These are phyloP conservation scores for Hemerocallis citrina DNA, from an alignment of 106 monocot species.

Conservation along the genomic window DNA sequence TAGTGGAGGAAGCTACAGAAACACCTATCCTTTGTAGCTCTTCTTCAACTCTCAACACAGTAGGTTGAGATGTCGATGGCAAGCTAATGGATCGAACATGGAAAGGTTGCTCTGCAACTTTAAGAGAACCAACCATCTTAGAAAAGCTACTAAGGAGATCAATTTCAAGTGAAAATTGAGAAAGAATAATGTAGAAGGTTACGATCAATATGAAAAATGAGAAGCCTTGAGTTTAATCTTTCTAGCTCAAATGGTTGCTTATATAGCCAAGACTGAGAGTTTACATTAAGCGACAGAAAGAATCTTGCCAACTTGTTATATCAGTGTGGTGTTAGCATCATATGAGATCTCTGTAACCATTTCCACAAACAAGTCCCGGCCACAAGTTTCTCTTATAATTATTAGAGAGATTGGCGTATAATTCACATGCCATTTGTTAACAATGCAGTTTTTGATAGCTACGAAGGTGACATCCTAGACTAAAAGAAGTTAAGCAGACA, in stretches of 20 bases:
- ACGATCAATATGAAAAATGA: neutral
- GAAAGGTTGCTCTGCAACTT: too few relatives aligned
- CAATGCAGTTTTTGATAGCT: neutral
- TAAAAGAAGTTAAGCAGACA: too few relatives aligned
- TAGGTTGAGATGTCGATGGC: slow-evolving; percentile 26
- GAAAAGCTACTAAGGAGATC: too few relatives aligned
- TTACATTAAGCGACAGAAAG: neutral
- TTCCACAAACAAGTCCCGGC: neutral
- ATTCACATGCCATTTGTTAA: neutral
- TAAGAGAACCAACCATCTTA: too few relatives aligned
- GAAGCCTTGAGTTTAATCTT: neutral
- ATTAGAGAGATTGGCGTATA: neutral
- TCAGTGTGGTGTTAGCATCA: neutral
- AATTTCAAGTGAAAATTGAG: neutral
- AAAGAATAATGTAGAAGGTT: neutral
- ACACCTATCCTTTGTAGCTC: slow-evolving; percentile 15
- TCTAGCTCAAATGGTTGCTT: neutral
- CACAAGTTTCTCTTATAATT: too few relatives aligned
- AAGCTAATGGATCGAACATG: slow-evolving; percentile 39
- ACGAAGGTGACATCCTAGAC: too few relatives aligned
- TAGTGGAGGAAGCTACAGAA: slow-evolving; percentile 8
- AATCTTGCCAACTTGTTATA: neutral
- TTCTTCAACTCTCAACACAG: slow-evolving; percentile 2
- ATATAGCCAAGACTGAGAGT: neutral
- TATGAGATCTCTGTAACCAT: neutral